phyloP scores from a whole-genome alignment of 202 grass and related monocot species.

The Cymbopogon flexuosus region DNA sequence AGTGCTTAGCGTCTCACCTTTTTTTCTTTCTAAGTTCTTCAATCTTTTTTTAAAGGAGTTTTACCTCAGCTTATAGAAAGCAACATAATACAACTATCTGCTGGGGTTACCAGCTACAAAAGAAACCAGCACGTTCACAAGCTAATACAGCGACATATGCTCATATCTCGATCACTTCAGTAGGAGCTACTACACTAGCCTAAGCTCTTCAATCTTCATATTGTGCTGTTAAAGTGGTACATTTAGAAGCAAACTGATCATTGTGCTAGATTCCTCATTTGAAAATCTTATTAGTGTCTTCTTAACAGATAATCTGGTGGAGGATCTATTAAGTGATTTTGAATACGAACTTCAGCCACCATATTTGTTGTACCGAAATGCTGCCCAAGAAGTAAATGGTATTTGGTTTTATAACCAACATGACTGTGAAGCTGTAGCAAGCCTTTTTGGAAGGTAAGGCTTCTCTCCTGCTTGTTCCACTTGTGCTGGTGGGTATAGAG shows the following conservation, averaged over 20 bases:
- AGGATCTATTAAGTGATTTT: slow-evolving; percentile 92
- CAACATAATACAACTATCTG: too few relatives aligned
- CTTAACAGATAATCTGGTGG: slow-evolving; percentile 89
- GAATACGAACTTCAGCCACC: slow-evolving; percentile 91
- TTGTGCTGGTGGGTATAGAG: not conserved
- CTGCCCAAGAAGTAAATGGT: slow-evolving; percentile 86
- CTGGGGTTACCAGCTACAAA: too few relatives aligned
- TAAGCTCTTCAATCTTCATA: not conserved
- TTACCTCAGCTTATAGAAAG: too few relatives aligned
- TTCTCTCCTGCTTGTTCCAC: not conserved
- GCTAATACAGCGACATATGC: too few relatives aligned
- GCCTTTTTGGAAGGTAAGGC: slow-evolving; percentile 74
- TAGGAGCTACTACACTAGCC: too few relatives aligned
- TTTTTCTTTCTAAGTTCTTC: not conserved
- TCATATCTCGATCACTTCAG: too few relatives aligned
- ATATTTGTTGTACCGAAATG: slow-evolving; percentile 89
- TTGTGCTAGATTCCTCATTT: not conserved
- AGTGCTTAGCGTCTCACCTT: not conserved
- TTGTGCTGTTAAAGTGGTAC: not conserved
- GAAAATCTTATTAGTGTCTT: not conserved
- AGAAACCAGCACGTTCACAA: too few relatives aligned
- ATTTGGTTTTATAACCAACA: slow-evolving; percentile 96
- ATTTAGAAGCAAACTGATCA: not conserved
- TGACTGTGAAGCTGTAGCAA: slow-evolving; percentile 77
- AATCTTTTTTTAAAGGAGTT: too few relatives aligned